These are phyloP conservation scores for Furcasterigmium furcatum DNA, from an alignment of 2,329 filamentous ascomycete species.

Conservation along the genomic window DNA sequence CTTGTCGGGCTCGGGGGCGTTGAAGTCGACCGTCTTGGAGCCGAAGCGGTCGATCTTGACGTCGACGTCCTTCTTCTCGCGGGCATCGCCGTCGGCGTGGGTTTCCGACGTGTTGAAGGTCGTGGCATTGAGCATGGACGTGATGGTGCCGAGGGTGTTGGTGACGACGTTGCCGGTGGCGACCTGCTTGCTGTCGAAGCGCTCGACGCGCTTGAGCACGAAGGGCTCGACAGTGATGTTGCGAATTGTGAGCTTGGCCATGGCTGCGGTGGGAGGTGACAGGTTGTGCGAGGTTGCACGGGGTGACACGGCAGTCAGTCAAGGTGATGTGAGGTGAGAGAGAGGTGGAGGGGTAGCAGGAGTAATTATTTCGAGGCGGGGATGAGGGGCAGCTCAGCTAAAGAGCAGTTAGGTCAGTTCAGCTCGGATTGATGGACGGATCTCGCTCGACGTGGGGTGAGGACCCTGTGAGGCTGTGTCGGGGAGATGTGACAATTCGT, in stretches of 20 bases:
- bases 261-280: slow-evolving; percentile 22
- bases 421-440: too few species aligned
- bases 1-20: slow-evolving; percentile 48
- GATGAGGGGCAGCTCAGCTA: slow-evolving; percentile 1
- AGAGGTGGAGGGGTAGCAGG: slow-evolving; percentile 2
- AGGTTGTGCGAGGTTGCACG: slow-evolving; percentile 1
- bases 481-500: too few species aligned
- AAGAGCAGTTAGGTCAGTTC: too few species aligned
- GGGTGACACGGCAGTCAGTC: not conserved
- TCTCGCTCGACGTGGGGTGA: too few species aligned
- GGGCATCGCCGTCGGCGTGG: slow-evolving; percentile 53
- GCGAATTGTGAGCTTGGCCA: slow-evolving; percentile 67
- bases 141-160: slow-evolving; percentile 40
- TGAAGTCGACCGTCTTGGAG: slow-evolving; percentile 59
- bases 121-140: slow-evolving; percentile 40
- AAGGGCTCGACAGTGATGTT: slow-evolving; percentile 77
- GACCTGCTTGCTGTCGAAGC: slow-evolving; percentile 56
- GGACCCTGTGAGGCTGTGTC: too few species aligned
- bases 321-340: slow-evolving; percentile 2
- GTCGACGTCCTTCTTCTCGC: slow-evolving; percentile 58
- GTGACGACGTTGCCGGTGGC: slow-evolving; percentile 37
- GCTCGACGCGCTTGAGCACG: slow-evolving; percentile 69
- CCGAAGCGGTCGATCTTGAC: slow-evolving; percentile 67
- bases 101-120: slow-evolving; percentile 23
- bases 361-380: not conserved